Evolutionary conservation across 108 stramenopile species (phyloP), one percentile per base, ranked within the genome.

Genomic region (Skeletonema menzelii): DNA sequence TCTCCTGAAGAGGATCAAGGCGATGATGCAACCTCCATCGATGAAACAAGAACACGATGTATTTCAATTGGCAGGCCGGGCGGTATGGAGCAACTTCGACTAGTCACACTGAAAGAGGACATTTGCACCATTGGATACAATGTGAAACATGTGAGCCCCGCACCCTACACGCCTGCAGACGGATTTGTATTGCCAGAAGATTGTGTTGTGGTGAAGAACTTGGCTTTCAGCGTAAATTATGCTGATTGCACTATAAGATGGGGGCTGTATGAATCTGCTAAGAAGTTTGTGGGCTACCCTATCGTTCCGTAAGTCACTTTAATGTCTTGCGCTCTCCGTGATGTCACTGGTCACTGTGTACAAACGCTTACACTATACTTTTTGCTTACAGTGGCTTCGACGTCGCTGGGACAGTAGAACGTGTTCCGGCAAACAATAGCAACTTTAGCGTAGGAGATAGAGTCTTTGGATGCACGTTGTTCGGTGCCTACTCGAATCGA

Each of bases 231-330:
- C 1, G 82, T 96, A 56, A 94, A 94, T 59, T 96, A 87, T 70
- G 95, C 92, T 1, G 95, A 92, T 69, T 89, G 90, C 56, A 82
- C 83, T 61, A 95, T 95, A 40, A 84, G 95, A 26, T 93, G 91
- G 92, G 92, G 95, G 2, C 79, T 96, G 34, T 94, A 93, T 70
- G 95, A 93, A 76, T 84, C 82, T 67, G 95, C 92, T 42, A 89
- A 92, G 56, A 70, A 88, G 55, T 92, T 88, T 74, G 92, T 94
- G 0, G 92, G 95, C 5, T 96, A 84, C 79, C 95, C 95, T n/a
- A 96, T 96, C 67, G 88, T 90, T 37, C 95, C 95, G 34, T 35
- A 35, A 35, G 34, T 8, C 8, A 35, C 34, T 35, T 8, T 8
- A 35, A 8, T 35, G 6, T 8, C 5, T 35, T 35, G 34, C n/a